These are phyloP conservation scores for Kwoniella dejecticola DNA, from an alignment of 768 basidiomycete genomes.

Conservation along the genomic window DNA sequence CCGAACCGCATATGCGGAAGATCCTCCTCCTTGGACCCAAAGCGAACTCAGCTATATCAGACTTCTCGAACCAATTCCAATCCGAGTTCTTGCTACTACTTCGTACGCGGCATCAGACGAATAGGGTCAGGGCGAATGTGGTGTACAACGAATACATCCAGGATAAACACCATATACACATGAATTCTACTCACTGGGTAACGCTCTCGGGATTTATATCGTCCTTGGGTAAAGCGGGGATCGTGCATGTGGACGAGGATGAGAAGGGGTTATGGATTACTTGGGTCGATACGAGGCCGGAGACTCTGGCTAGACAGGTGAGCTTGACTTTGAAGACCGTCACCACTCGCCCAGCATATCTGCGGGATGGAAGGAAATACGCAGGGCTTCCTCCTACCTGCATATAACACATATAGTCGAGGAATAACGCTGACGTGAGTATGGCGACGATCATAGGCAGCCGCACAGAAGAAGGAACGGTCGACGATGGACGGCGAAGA, in stretches of 20 bases:
- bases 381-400: no score
- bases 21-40: constrained; percentile 97
- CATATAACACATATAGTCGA: no score
- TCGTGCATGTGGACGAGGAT: constrained; percentile 93
- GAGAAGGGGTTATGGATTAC: constrained; percentile 98
- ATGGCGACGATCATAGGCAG: no score
- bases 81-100: constrained; percentile 87
- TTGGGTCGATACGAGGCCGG: constrained; percentile 96
- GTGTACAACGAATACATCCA: constrained; percentile 98
- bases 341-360: no score
- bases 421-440: no score
- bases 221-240: constrained; percentile 78
- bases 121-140: constrained; percentile 88
- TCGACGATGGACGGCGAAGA: constrained; percentile 90
- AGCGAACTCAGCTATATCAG: constrained; percentile 85
- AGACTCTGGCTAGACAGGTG: constrained; percentile 86
- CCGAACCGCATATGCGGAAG: constrained; percentile 88
- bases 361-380: no score
- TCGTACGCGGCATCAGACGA: constrained; percentile 89
- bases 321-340: constrained; percentile 18
- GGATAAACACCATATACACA: constrained; percentile 91
- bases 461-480: constrained; percentile 77
- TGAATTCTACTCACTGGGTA: constrained; percentile 98
- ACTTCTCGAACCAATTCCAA: constrained; percentile 86
- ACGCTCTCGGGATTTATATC: constrained; percentile 95